These are phyloP conservation scores for Puccinia coronata DNA, from an alignment of 1,284 basidiomycete genomes.

Conservation along the genomic window DNA sequence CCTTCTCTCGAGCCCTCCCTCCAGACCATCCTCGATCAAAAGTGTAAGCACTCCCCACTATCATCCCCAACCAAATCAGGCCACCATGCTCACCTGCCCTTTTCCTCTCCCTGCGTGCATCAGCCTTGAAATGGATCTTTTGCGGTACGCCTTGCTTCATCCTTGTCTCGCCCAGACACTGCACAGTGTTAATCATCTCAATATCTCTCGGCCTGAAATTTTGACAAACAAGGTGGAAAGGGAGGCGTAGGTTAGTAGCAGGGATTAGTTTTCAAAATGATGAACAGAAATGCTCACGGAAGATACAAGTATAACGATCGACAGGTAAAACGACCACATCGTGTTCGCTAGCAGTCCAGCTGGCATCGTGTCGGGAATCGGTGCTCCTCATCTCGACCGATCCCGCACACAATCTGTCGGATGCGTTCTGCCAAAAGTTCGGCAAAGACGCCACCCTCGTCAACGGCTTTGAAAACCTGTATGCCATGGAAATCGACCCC, in stretches of 20 bases:
- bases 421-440: constrained; percentile 99
- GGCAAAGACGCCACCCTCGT: constrained; percentile 99
- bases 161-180: background rate
- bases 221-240: constrained; percentile 52
- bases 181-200: background rate
- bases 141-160: constrained; percentile 51
- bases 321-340: constrained; percentile 92
- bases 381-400: constrained; percentile 96
- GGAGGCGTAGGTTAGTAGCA: constrained; percentile 53
- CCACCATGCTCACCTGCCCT: background rate
- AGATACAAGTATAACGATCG: background rate
- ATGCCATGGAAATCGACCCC: constrained; percentile 99
- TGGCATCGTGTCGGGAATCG: constrained; percentile 80
- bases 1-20: constrained; percentile 32
- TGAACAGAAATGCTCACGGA: background rate
- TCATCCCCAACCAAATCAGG: background rate
- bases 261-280: background rate
- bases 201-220: background rate
- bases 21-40: constrained; percentile 44
- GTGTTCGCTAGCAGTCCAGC: constrained; percentile 90
- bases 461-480: constrained; percentile 95
- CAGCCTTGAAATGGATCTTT: constrained; percentile 56
- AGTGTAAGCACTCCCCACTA: constrained; percentile 28
- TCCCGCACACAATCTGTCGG: constrained; percentile 96
- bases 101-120: background rate